These are phyloP conservation scores for Claviceps citrina DNA, from an alignment of 2,329 filamentous ascomycete species.

Conservation along the genomic window DNA sequence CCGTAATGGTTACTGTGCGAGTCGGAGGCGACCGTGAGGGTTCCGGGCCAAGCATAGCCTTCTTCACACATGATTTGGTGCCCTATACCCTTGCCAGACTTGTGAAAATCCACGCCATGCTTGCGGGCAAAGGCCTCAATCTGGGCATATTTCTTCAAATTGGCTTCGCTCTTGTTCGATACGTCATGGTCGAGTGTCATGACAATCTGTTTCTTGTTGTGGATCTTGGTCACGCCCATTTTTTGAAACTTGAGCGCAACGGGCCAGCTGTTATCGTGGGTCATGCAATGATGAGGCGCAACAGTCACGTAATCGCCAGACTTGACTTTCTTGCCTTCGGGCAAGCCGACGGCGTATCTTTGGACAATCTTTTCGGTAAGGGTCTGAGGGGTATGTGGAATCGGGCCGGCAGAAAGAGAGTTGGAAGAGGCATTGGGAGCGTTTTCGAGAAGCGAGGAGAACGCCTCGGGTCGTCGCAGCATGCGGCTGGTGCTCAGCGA, in stretches of 20 bases:
- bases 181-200: constrained; percentile 82
- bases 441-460: constrained; percentile 48
- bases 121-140: constrained; percentile 70
- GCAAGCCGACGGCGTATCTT: constrained; percentile 58
- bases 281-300: constrained; percentile 64
- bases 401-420: constrained; percentile 36
- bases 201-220: constrained; percentile 59
- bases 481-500: neutral
- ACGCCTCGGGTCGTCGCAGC: constrained; percentile 26
- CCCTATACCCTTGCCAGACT: constrained; percentile 58
- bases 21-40: constrained; percentile 64
- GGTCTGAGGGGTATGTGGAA: constrained; percentile 6
- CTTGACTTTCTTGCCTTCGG: constrained; percentile 58
- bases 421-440: constrained; percentile 30
- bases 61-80: constrained; percentile 60
- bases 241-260: constrained; percentile 62
- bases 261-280: constrained; percentile 72
- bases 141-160: constrained; percentile 66
- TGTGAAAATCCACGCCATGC: constrained; percentile 63
- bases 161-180: constrained; percentile 63
- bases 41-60: constrained; percentile 69
- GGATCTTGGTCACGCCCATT: constrained; percentile 58
- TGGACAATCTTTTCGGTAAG: constrained; percentile 90
- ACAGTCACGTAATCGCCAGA: constrained; percentile 69
- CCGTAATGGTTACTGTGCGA: constrained; percentile 74